Evolutionary conservation across 2,329 filamentous ascomycete species (phyloP), one percentile per base, ranked within the genome.

Genomic region (Trichoderma citrinoviride): DNA sequence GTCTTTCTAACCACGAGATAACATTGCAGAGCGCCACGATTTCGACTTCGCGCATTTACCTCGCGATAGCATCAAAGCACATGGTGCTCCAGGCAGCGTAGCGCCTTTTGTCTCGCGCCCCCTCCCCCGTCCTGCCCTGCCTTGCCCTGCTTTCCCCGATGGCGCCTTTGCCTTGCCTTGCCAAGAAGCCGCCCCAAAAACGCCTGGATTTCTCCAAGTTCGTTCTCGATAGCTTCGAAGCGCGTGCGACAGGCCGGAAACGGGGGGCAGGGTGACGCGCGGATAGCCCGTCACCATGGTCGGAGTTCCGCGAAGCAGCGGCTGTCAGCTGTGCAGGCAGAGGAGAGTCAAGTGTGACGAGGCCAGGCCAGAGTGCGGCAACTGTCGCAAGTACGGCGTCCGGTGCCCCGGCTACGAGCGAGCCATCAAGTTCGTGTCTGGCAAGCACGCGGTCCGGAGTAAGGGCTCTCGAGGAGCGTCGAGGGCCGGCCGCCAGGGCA

Each of bases 291-390:
- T 57, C 66, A 70, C 53, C 68, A 77, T 78, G 77, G 77, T 77
- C 53, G 77, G 78, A 25, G 74, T 78, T 37, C 75, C 76, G 57
- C 74, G 76, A 47, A 78, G 74, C 67, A 76, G 71, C 66, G 73
- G 72, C 67, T 80, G 79, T 68, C 73, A 73, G 61, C 71, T 79
- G 44, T 80, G 78, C 70, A 74, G 77, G 65, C 77, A 74, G 70
- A 74, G 78, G 62, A 75, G 75, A 54, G 75, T 80, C 65, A 78
- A 81, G 73, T 83, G 82, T 67, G 81, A 83, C 69, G 76, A 82
- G 70, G 72, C 67, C 23, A 76, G 74, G 12, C 81, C 81, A 12
- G 72, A 70, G 61, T 79, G 78, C 62, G 71, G 70, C 25, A 80
- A 80, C 60, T 80, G 78, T 69, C 65, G 70, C 61, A 77, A 72